Percentiles rank a stretch among this genome's conserved stretches.
phyloP scores from a whole-genome alignment of 1,284 basidiomycete species.

The Cutaneotrichosporon sp. region DNA sequence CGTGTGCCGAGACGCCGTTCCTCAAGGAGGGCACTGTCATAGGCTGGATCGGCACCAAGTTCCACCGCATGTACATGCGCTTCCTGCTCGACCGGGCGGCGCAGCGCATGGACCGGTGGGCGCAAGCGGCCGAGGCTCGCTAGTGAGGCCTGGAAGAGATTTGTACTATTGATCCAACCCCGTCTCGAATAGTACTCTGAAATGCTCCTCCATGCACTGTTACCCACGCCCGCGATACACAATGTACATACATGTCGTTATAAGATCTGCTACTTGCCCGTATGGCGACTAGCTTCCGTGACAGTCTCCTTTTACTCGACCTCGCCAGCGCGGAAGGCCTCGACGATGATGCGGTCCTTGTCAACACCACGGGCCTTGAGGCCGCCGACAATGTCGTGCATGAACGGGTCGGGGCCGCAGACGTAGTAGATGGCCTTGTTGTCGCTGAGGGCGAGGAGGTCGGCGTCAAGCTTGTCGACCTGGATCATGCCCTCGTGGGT shows the following conservation, averaged over 20 bases:
- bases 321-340: conserved; percentile 39
- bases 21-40: background rate
- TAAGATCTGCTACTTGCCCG: background rate
- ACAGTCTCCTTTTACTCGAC: conserved; percentile 2
- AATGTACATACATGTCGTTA: background rate
- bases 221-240: too few species aligned
- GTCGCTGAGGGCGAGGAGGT: conserved; percentile 30
- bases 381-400: conserved; percentile 25
- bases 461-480: conserved; percentile 21
- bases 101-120: background rate
- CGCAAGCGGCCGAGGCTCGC: background rate
- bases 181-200: too few species aligned
- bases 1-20: conserved; percentile 2
- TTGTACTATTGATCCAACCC: too few species aligned
- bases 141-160: background rate
- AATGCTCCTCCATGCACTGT: too few species aligned
- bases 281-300: background rate
- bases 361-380: conserved; percentile 31
- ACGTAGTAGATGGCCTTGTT: conserved; percentile 33
- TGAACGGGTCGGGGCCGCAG: conserved; percentile 40
- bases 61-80: conserved; percentile 12
- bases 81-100: conserved; percentile 15
- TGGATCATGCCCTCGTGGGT: conserved; percentile 23
- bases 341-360: conserved; percentile 29
- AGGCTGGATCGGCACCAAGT: background rate